Evolutionary conservation across 2,329 filamentous ascomycete species (phyloP).

Genomic region (Trichoderma breve): DNA sequence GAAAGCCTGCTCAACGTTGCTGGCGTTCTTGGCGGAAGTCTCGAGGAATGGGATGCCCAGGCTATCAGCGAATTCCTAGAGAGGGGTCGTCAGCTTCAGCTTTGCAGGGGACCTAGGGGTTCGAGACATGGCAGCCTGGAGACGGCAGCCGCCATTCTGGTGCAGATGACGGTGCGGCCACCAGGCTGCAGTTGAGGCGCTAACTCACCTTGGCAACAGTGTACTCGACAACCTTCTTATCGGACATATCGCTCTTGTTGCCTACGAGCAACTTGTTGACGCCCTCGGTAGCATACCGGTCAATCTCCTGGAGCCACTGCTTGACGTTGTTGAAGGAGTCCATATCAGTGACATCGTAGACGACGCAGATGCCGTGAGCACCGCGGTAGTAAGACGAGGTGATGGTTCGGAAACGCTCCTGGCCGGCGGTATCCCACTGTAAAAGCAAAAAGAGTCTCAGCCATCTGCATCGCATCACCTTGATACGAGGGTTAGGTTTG

Average conservation of each 20-base stretch:
- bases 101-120: background rate
- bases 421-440: conserved; percentile 98
- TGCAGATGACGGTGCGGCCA: background rate
- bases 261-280: conserved; percentile 99
- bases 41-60: conserved; percentile 98
- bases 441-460: conserved; percentile 18
- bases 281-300: conserved; percentile 97
- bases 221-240: conserved; percentile 99
- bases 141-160: background rate
- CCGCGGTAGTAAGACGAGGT: conserved; percentile 99
- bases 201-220: conserved; percentile 89
- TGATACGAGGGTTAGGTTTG: background rate
- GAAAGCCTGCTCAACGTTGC: conserved; percentile 99
- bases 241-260: conserved; percentile 99
- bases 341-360: conserved; percentile 99
- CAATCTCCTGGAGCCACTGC: conserved; percentile 99
- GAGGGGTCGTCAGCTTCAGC: conserved; percentile 25
- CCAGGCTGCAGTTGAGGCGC: conserved; percentile 2
- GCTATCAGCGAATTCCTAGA: conserved; percentile 95
- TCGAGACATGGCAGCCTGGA: conserved; percentile 11
- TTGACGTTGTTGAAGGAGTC: conserved; percentile 99
- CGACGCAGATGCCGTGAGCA: conserved; percentile 98
- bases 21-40: conserved; percentile 99
- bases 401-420: conserved; percentile 99
- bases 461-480: background rate